Conservation (phyloP, 805 yeast species). For the Ogataea dorogensis region DNA sequence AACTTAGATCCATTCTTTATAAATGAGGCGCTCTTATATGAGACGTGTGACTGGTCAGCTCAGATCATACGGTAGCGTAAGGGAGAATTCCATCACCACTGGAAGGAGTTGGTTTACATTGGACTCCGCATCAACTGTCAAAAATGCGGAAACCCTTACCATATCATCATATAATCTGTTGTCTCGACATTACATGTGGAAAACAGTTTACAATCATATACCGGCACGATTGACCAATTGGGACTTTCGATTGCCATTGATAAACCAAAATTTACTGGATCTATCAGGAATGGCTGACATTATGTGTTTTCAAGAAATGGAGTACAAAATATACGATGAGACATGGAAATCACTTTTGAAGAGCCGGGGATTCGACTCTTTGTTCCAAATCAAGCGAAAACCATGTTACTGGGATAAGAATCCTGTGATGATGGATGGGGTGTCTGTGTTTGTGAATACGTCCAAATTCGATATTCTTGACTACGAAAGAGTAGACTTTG, state of each 20-base stretch:
- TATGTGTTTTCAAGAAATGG: slow-evolving; percentile 49
- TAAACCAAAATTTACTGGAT: slow-evolving; percentile 39
- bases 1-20: background rate
- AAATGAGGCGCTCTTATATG: too few species aligned
- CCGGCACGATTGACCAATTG: slow-evolving; percentile 47
- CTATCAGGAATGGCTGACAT: slow-evolving; percentile 43
- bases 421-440: slow-evolving; percentile 55
- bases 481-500: slow-evolving; percentile 33
- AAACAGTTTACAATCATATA: slow-evolving; percentile 51
- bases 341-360: slow-evolving; percentile 25
- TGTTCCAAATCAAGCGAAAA: slow-evolving; percentile 47
- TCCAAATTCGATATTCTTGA: slow-evolving; percentile 44
- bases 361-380: slow-evolving; percentile 41
- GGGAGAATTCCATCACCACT: slow-evolving; percentile 21
- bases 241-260: slow-evolving; percentile 45
- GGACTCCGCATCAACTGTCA: slow-evolving; percentile 4
- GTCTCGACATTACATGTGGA: slow-evolving; percentile 55
- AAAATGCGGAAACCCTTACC: slow-evolving; percentile 21
- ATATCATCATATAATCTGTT: slow-evolving; percentile 36
- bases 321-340: slow-evolving; percentile 28
- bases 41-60: too few species aligned
- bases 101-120: slow-evolving; percentile 22
- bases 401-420: slow-evolving; percentile 54
- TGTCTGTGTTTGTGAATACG: slow-evolving; percentile 51
- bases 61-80: too few species aligned